phyloP scores from a whole-genome alignment of 225 moss, liverwort and hornwort genomes.

The Straminergon stramineum region DNA sequence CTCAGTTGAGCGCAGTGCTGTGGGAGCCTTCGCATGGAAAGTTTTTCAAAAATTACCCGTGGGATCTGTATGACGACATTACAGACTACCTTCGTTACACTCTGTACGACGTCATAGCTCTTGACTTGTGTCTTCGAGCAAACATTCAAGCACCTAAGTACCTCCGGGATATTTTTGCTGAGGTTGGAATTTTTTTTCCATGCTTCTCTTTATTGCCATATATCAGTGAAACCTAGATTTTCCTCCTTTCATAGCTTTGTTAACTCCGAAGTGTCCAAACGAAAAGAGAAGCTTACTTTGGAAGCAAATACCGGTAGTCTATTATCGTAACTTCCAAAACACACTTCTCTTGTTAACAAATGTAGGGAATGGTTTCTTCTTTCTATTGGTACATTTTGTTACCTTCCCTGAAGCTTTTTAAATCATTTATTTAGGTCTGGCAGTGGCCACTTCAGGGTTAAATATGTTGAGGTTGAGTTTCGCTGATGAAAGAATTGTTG shows the following conservation, averaged over 20 bases:
- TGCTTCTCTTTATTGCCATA: not conserved
- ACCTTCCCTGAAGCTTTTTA: not conserved
- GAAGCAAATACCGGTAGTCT: not conserved
- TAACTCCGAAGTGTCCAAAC: not conserved
- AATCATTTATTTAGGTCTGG: not conserved
- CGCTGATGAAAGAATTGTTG: not conserved
- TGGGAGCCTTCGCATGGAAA: constrained; percentile 92
- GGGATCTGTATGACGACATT: constrained; percentile 90
- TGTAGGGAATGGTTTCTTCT: not conserved
- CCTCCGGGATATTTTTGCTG: constrained; percentile 69
- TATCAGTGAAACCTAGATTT: not conserved
- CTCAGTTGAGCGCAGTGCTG: constrained; percentile 66
- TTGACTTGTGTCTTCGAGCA: constrained; percentile 79
- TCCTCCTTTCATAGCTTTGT: not conserved
- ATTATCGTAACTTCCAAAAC: not conserved
- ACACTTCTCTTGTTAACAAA: not conserved
- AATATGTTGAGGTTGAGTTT: not conserved
- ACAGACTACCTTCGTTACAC: constrained; percentile 92
- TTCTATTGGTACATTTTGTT: not conserved
- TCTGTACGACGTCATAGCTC: constrained; percentile 86
- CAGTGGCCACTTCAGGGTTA: not conserved
- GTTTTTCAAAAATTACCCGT: constrained; percentile 77
- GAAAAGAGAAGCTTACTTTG: not conserved
- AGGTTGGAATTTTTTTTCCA: constrained; percentile 15
- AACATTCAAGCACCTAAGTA: constrained; percentile 86